Evolutionary conservation across 1,139 yeast genomes (phyloP).

Genomic region (Sugiyamaella xylanicola): DNA sequence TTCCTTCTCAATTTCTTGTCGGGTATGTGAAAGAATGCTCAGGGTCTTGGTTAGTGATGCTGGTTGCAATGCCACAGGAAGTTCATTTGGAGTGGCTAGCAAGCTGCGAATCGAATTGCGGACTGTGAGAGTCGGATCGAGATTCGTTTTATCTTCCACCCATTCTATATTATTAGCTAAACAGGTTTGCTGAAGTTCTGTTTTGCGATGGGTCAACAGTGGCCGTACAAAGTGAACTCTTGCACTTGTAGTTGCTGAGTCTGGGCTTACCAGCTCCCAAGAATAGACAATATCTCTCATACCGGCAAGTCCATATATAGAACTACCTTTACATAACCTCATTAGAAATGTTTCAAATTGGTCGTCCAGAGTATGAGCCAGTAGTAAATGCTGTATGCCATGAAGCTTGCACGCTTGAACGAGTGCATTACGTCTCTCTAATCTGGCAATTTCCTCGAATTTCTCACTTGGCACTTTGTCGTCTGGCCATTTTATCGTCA

Average conservation of each 20-base stretch:
- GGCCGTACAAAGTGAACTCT: slow-evolving; percentile 52
- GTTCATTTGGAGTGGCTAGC: slow-evolving; percentile 21
- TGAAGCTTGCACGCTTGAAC: slow-evolving; percentile 42
- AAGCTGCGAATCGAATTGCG: slow-evolving; percentile 51
- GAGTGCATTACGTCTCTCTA: slow-evolving; percentile 53
- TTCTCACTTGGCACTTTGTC: slow-evolving; percentile 25
- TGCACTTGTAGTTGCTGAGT: slow-evolving; percentile 28
- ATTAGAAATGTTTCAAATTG: slow-evolving; percentile 70
- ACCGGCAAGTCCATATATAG: slow-evolving; percentile 59
- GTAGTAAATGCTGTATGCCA: slow-evolving; percentile 45
- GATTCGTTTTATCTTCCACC: slow-evolving; percentile 72
- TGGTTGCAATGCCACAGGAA: slow-evolving; percentile 23
- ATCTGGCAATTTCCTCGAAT: slow-evolving; percentile 42
- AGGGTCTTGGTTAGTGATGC: slow-evolving; percentile 15
- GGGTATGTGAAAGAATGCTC: not conserved
- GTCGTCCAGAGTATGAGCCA: slow-evolving; percentile 74
- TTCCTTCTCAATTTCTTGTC: slow-evolving; percentile 17
- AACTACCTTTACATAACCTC: slow-evolving; percentile 56
- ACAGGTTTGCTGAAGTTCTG: slow-evolving; percentile 53
- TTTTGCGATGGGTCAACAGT: slow-evolving; percentile 51
- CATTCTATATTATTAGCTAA: slow-evolving; percentile 47
- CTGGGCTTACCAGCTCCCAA: slow-evolving; percentile 23
- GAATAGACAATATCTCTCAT: slow-evolving; percentile 38
- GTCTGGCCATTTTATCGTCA: slow-evolving; percentile 43
- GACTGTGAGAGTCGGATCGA: slow-evolving; percentile 54